These are phyloP conservation scores for Boletellus sp. DNA, from an alignment of 1,284 basidiomycete genomes.

Conservation along the genomic window DNA sequence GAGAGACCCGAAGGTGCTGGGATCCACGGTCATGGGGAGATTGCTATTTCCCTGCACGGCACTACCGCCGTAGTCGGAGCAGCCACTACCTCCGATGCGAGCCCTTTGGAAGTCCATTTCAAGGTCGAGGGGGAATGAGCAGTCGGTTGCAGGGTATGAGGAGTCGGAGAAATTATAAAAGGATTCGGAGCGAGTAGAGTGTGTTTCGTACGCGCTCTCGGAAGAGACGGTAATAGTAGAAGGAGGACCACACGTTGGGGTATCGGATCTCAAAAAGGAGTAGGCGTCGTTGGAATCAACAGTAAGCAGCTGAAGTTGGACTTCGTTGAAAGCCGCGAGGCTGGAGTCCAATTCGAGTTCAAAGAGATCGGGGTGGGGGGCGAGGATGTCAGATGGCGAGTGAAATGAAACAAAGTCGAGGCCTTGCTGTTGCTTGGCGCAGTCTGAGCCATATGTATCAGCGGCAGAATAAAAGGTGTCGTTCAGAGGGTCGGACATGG, in stretches of 20 bases:
- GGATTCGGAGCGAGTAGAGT: slow-evolving; percentile 64
- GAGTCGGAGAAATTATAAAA: slow-evolving; percentile 61
- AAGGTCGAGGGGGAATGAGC: slow-evolving; percentile 55
- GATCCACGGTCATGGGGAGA: slow-evolving; percentile 45
- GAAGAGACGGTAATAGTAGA: slow-evolving; percentile 76
- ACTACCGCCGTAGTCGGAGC: slow-evolving; percentile 49
- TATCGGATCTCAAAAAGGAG: slow-evolving; percentile 58
- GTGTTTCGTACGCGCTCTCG: slow-evolving; percentile 69
- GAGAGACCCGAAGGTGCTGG: slow-evolving; percentile 52
- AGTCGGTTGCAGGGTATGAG: slow-evolving; percentile 48
- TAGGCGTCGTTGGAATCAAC: slow-evolving; percentile 62
- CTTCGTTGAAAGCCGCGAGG: slow-evolving; percentile 59
- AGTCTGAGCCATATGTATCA: slow-evolving; percentile 37
- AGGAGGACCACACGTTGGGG: slow-evolving; percentile 64
- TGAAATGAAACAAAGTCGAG: slow-evolving; percentile 70
- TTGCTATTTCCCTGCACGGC: slow-evolving; percentile 38
- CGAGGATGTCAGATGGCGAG: slow-evolving; percentile 60
- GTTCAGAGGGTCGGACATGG: slow-evolving; percentile 32
- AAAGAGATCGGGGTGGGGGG: slow-evolving; percentile 75
- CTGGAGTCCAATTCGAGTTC: slow-evolving; percentile 74
- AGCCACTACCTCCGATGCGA: slow-evolving; percentile 45
- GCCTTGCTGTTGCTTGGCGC: slow-evolving; percentile 39
- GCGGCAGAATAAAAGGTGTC: slow-evolving; percentile 33
- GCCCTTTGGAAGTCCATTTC: slow-evolving; percentile 71
- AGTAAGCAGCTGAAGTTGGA: slow-evolving; percentile 59